Conservation (phyloP, 1,284 basidiomycete species). For the Cystobasidiaceae sp. region DNA sequence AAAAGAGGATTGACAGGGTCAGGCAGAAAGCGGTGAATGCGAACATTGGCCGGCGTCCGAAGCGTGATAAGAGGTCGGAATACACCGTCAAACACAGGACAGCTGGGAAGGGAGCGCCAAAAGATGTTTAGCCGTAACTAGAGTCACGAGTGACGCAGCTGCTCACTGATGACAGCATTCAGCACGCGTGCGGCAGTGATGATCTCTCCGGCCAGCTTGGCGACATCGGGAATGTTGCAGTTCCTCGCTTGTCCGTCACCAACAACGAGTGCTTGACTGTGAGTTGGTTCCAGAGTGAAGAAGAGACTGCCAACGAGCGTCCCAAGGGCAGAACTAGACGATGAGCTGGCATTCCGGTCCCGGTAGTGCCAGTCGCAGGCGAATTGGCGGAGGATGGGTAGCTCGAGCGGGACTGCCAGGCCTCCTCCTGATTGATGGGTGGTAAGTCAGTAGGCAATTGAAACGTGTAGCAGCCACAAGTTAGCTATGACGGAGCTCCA, state of each 20-base stretch:
- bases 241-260: neutral
- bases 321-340: neutral
- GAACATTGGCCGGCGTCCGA: conserved; percentile 25
- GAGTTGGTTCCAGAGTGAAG: neutral
- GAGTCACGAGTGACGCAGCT: too few relatives aligned
- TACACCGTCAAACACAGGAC: conserved; percentile 27
- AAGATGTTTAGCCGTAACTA: neutral
- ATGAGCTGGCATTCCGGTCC: neutral
- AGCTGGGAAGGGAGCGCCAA: too few relatives aligned
- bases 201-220: conserved; percentile 25
- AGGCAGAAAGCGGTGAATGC: conserved; percentile 28
- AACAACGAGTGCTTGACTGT: neutral
- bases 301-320: neutral
- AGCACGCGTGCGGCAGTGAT: conserved; percentile 20
- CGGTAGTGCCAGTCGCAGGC: conserved; percentile 28
- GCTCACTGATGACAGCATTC: conserved; percentile 28
- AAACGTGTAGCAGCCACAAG: neutral
- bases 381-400: conserved; percentile 21
- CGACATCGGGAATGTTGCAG: conserved; percentile 25
- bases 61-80: conserved; percentile 25
- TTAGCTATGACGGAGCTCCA: neutral
- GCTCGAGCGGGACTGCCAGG: conserved; percentile 19
- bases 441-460: neutral
- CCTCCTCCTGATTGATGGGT: conserved; percentile 13
- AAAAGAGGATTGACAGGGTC: conserved; percentile 17